Percentiles rank a stretch among this genome's conserved stretches.
Evolutionary conservation across 179 eudicot species (phyloP).

Genomic region (Patellifolia procumbens): DNA sequence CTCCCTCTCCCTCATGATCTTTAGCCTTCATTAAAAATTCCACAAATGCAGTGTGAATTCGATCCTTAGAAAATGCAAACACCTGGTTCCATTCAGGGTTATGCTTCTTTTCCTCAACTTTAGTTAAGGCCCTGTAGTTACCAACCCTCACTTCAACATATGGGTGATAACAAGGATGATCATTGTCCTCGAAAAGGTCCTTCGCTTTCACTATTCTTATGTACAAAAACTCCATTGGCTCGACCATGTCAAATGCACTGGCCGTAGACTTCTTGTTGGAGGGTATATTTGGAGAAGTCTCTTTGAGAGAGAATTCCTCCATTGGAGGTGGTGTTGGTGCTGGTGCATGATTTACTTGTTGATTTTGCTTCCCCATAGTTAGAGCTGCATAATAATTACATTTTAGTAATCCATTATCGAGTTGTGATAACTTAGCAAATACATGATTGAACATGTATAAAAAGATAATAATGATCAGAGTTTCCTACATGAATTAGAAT

Average conservation of each 20-base stretch:
- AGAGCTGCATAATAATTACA: slow-evolving; percentile 9
- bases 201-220: slow-evolving; percentile 53
- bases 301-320: slow-evolving; percentile 48
- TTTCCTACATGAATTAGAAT: not conserved
- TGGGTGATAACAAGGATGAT: slow-evolving; percentile 31
- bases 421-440: not conserved
- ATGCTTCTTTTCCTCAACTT: slow-evolving; percentile 24
- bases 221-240: slow-evolving; percentile 64
- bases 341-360: slow-evolving; percentile 5
- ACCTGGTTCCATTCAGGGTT: slow-evolving; percentile 64
- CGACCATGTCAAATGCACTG: slow-evolving; percentile 56
- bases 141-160: slow-evolving; percentile 58
- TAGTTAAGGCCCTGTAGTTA: slow-evolving; percentile 44
- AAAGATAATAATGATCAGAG: not conserved
- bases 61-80: slow-evolving; percentile 55
- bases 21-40: slow-evolving; percentile 46
- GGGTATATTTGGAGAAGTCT: slow-evolving; percentile 48
- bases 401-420: not conserved
- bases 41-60: slow-evolving; percentile 39
- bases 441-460: not conserved
- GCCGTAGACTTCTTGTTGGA: slow-evolving; percentile 34
- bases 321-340: slow-evolving; percentile 7
- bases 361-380: slow-evolving; percentile 1
- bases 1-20: slow-evolving; percentile 31
- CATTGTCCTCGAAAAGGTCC: slow-evolving; percentile 32